phyloP scores from a whole-genome alignment of 352 stramenopile genomes.

The Peronosclerospora sorghi region DNA sequence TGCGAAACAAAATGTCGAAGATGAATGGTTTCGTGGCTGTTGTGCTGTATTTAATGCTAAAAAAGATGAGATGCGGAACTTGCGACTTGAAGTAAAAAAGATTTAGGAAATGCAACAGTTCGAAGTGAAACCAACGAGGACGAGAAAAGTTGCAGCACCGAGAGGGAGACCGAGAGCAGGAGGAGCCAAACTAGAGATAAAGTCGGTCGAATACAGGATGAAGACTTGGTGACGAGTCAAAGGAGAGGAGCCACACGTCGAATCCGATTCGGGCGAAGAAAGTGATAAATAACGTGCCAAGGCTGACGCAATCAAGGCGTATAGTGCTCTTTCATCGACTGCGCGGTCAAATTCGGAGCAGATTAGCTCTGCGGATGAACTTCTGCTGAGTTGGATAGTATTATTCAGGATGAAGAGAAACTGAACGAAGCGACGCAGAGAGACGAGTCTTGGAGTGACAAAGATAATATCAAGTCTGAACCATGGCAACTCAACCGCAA shows the following conservation, averaged over 20 bases:
- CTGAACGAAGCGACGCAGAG: slow-evolving; percentile 4
- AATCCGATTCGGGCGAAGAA: slow-evolving; percentile 2
- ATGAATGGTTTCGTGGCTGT: slow-evolving; percentile 33
- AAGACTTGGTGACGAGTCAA: slow-evolving; percentile 3
- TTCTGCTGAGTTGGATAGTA: slow-evolving; percentile 33
- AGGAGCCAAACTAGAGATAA: slow-evolving; percentile 26
- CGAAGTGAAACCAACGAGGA: neutral
- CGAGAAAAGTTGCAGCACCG: slow-evolving; percentile 3
- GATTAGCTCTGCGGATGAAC: slow-evolving; percentile 27
- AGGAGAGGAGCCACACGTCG: slow-evolving; percentile 6
- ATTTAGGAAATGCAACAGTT: slow-evolving; percentile 1
- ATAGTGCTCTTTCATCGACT: slow-evolving; percentile 15
- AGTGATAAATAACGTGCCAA: slow-evolving; percentile 22
- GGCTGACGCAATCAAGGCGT: no score
- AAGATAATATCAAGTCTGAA: neutral
- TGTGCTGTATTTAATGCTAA: slow-evolving; percentile 45
- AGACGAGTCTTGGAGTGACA: neutral
- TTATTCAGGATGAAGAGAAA: slow-evolving; percentile 23
- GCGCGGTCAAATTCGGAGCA: slow-evolving; percentile 18
- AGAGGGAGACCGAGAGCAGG: slow-evolving; percentile 8
- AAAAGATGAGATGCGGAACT: slow-evolving; percentile 43
- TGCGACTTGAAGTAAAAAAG: slow-evolving; percentile 24
- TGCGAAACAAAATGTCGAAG: slow-evolving; percentile 35
- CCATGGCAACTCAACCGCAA: neutral
- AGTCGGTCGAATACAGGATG: slow-evolving; percentile 2